A percentile compares a stretch with the other conserved stretches of the same genome.
Conservation (phyloP, 345 rosid genomes). For the Eucalyptus viminalis region DNA sequence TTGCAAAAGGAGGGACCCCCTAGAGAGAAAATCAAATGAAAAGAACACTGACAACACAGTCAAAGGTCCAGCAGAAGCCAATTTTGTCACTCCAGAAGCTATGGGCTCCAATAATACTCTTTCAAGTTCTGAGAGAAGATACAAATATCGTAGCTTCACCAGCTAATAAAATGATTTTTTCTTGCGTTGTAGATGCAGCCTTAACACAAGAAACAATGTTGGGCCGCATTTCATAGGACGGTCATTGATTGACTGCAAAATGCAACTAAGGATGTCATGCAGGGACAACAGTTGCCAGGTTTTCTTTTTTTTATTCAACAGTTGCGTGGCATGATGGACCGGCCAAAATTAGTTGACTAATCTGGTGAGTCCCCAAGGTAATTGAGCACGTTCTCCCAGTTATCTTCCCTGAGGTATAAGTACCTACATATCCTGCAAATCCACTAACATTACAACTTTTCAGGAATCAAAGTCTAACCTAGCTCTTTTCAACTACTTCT, state of each 20-base stretch:
- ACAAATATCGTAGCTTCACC: background rate
- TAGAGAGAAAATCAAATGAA: background rate
- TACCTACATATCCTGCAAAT: background rate
- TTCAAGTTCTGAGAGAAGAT: background rate
- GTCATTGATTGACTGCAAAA: background rate
- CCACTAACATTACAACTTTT: background rate
- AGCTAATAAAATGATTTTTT: background rate
- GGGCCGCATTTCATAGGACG: background rate
- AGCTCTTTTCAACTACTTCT: background rate
- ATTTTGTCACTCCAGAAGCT: background rate
- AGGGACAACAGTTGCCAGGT: background rate
- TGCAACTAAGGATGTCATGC: background rate
- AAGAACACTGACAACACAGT: background rate
- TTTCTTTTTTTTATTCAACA: background rate
- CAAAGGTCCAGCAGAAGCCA: background rate
- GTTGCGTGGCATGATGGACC: background rate
- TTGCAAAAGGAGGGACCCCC: background rate
- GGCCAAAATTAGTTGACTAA: background rate
- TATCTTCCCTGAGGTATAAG: background rate
- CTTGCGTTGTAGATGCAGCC: background rate
- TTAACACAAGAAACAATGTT: background rate
- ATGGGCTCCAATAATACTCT: background rate
- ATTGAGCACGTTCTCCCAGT: background rate
- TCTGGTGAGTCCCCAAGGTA: background rate
- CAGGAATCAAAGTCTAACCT: background rate